Evolutionary conservation across 208 protist species (phyloP), one percentile per base, ranked within the genome.

Genomic region (Wallacemonas collosoma): DNA sequence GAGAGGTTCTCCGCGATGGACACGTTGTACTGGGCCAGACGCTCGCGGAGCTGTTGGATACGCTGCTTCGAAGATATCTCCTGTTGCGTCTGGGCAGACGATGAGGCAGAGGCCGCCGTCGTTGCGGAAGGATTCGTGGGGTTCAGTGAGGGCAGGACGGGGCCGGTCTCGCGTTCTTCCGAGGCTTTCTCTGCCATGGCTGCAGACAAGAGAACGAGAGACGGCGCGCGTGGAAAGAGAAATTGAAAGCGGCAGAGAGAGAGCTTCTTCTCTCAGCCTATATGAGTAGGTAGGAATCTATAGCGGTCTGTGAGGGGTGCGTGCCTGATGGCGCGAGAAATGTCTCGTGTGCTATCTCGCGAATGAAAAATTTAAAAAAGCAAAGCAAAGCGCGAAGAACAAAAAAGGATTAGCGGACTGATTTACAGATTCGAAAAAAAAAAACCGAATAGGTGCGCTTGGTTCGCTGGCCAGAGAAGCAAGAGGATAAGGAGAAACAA

Each of bases 21-120:
- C 26, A 40, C 78, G 60, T 91, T 94, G 82, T 94, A 94, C 73
- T 90, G 69, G 47, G 91, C 89, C 15, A 94, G 73, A 1, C 86
- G 79, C 77, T 94, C 89, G 7, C 88, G 86, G 55, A 94, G 73
- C 51, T 89, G 84, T 75, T 91, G 89, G 38, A 94, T 91, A 69
- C 89, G 86, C 72, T 84, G 79, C 54, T 79, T 71, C 40, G 64
- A 58, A n/a, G 64, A 57, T 6, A 54, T 0, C 47, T 40, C 64
- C 26, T 26, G 26, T 26, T 26, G 26, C 26, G 26, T 0, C 36
- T 39, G 11, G 26, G 48, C 9, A 8, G 64, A 3, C 7, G 50
- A 3, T 14, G 45, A 5, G 44, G 50, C 6, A 3, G 43, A 3
- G 12, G 64, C 45, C 11, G 45, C 48, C 5, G 47, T 54, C 3